phyloP scores from a whole-genome alignment of 2,329 filamentous ascomycete species.

The Akanthomyces dipterigenus region DNA sequence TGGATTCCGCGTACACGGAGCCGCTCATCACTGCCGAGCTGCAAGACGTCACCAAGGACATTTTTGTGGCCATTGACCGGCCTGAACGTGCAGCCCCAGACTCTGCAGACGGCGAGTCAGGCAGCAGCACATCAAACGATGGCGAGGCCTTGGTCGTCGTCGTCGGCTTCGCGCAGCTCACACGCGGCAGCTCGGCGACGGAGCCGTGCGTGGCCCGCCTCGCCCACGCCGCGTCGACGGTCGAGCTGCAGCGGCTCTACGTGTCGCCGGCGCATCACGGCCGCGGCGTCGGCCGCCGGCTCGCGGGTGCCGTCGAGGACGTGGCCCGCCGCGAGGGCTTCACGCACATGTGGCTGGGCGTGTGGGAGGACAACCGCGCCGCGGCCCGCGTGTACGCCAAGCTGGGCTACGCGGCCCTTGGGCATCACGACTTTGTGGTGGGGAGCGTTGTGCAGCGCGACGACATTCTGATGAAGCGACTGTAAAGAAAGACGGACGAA shows the following conservation, averaged over 20 bases:
- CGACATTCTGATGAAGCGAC: conserved; percentile 32
- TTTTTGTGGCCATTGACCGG: conserved; percentile 20
- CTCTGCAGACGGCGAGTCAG: not conserved
- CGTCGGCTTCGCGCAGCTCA: conserved; percentile 36
- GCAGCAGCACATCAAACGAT: not conserved
- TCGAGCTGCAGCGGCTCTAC: conserved; percentile 40
- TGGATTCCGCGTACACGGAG: conserved; percentile 31
- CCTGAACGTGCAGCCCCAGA: too few relatives aligned
- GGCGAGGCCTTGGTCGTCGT: conserved; percentile 16
- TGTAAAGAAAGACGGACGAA: conserved; percentile 11
- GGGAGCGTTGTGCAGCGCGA: conserved; percentile 37
- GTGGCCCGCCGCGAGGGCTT: conserved; percentile 31
- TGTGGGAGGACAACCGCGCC: conserved; percentile 39
- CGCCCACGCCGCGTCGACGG: conserved; percentile 15
- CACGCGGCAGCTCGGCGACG: conserved; percentile 19
- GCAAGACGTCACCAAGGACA: conserved; percentile 19
- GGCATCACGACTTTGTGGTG: conserved; percentile 35
- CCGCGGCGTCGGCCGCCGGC: conserved; percentile 28
- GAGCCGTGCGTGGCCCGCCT: conserved; percentile 32
- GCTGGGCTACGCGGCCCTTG: conserved; percentile 33
- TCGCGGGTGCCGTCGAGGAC: conserved; percentile 24
- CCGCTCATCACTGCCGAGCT: conserved; percentile 23
- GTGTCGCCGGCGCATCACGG: conserved; percentile 30
- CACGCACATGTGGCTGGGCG: conserved; percentile 37
- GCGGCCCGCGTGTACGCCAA: conserved; percentile 34